Conservation (phyloP, 306 rosid genomes). For the Calophaca sinica region DNA sequence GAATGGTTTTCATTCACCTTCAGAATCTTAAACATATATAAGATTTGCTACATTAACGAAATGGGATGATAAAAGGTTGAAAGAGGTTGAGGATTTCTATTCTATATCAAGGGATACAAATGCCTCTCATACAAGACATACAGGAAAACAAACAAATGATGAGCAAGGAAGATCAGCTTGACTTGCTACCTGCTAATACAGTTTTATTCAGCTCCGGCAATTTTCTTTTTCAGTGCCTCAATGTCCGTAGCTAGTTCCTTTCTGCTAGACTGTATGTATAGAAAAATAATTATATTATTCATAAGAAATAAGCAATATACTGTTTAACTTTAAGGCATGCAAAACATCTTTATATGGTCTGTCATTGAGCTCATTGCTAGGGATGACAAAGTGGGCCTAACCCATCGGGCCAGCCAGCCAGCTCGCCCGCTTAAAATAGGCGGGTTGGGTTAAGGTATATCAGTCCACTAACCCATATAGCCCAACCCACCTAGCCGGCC, state of each 20-base stretch:
- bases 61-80: constrained; percentile 51
- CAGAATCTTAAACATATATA: constrained; percentile 44
- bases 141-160: constrained; percentile 54
- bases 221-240: constrained; percentile 89
- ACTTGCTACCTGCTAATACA: constrained; percentile 21
- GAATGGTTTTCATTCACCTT: constrained; percentile 20
- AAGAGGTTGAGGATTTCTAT: constrained; percentile 47
- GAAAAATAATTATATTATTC: constrained; percentile 27
- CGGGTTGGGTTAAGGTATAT: no score
- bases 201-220: constrained; percentile 83
- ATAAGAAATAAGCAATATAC: background rate
- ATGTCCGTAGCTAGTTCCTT: constrained; percentile 90
- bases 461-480: no score
- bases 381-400: no score
- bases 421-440: no score
- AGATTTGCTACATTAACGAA: constrained; percentile 52
- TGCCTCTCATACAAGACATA: constrained; percentile 55
- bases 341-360: background rate
- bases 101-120: constrained; percentile 65
- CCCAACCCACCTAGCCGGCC: no score
- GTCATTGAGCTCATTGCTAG: background rate
- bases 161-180: constrained; percentile 42
- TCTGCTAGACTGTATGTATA: constrained; percentile 79
- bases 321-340: background rate
- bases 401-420: no score